phyloP scores from a whole-genome alignment of 192 early-diverging fungal species.

The Obelidium mucronatum region DNA sequence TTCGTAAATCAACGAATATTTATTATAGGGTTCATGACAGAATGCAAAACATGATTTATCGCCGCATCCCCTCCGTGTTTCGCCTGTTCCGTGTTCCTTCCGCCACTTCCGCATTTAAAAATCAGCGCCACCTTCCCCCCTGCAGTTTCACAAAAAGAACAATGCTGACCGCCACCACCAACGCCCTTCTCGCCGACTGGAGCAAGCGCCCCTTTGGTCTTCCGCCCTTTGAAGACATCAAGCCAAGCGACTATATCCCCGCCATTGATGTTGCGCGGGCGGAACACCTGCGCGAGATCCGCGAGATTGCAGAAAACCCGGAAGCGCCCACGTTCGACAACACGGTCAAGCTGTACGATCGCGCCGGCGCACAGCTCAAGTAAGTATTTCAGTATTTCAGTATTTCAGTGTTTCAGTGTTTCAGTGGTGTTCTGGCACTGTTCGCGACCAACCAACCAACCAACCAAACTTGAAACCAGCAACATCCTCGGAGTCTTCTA shows the following conservation, averaged over 20 bases:
- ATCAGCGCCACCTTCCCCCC: no score
- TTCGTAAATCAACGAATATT: no score
- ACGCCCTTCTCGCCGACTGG: conserved; percentile 4
- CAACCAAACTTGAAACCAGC: neutral
- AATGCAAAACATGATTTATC: no score
- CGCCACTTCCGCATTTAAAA: no score
- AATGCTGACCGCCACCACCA: neutral
- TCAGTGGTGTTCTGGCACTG: no score
- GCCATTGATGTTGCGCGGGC: neutral
- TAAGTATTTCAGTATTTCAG: neutral
- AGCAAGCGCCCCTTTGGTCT: neutral
- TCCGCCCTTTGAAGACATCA: neutral
- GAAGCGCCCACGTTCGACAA: conserved; percentile 7
- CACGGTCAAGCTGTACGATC: conserved; percentile 5
- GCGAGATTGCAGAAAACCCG: neutral
- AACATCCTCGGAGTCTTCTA: neutral
- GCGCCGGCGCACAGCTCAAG: neutral
- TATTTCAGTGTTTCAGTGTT: neutral
- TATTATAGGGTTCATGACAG: no score
- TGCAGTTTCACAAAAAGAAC: no score
- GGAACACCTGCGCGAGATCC: neutral
- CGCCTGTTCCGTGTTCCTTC: no score
- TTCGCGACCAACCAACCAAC: no score
- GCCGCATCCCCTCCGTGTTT: no score
- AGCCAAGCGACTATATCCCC: neutral